Conservation (phyloP, 352 stramenopile genomes). For the Phytopythium aichiense region DNA sequence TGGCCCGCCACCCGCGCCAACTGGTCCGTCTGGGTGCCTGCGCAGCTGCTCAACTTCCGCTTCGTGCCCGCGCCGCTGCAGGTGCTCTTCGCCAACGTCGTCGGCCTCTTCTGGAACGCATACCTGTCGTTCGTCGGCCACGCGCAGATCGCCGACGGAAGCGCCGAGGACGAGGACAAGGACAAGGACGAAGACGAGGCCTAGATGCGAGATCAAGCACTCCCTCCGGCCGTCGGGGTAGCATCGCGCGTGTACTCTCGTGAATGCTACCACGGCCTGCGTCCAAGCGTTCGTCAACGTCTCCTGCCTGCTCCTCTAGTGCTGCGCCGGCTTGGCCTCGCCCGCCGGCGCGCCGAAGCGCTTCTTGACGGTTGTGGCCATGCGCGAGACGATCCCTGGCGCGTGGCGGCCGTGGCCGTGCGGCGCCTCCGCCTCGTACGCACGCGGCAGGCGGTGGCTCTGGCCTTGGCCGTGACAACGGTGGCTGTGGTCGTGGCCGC, state of each 20-base stretch:
- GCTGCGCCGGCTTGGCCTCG: neutral
- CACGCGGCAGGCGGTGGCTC: too few species aligned
- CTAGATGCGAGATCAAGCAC: neutral
- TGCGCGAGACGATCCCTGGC: slow-evolving; percentile 34
- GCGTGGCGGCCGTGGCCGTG: slow-evolving; percentile 9
- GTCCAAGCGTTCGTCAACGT: too few species aligned
- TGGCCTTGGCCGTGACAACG: neutral
- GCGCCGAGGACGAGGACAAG: neutral
- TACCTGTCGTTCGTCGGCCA: slow-evolving; percentile 83
- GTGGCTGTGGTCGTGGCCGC: too few species aligned
- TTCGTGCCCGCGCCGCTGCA: slow-evolving; percentile 73
- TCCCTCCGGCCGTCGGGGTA: too few species aligned
- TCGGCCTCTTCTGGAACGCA: slow-evolving; percentile 80
- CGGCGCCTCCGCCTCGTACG: neutral
- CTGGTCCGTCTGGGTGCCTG: slow-evolving; percentile 78
- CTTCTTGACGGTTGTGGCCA: slow-evolving; percentile 57
- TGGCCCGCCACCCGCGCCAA: slow-evolving; percentile 74
- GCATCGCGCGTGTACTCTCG: too few species aligned
- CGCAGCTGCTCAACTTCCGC: slow-evolving; percentile 79
- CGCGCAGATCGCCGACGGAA: slow-evolving; percentile 3
- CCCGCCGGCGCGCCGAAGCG: slow-evolving; percentile 18
- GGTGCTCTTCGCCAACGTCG: slow-evolving; percentile 80
- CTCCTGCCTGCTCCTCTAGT: too few species aligned
- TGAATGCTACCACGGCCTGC: too few species aligned
- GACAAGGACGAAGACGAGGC: neutral